Percentiles rank a stretch among this genome's conserved stretches.
Evolutionary conservation across 176 grass and related monocot genomes (phyloP).

Genomic region (Eragrostis curvula): DNA sequence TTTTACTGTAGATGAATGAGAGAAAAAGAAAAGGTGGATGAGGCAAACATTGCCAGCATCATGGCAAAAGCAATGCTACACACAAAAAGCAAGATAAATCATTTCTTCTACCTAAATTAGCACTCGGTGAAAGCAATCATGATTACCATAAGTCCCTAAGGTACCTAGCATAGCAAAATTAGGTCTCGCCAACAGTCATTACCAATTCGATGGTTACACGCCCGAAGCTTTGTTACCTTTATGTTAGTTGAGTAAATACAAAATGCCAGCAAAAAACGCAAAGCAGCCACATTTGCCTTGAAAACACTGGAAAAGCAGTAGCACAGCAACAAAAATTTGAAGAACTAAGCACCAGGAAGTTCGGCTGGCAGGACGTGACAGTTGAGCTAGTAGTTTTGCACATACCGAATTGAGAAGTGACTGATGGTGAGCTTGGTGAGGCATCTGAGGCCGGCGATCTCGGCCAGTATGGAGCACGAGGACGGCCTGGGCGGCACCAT

Average conservation of each 20-base stretch:
- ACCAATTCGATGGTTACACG: not conserved
- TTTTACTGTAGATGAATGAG: not conserved
- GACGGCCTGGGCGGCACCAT: conserved; percentile 76
- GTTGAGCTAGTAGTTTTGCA: not conserved
- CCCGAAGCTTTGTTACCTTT: conserved; percentile 2
- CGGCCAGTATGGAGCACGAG: conserved; percentile 70
- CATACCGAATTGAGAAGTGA: conserved; percentile 85
- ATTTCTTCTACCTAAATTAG: conserved; percentile 7
- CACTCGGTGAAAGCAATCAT: conserved; percentile 14
- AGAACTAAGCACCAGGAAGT: not conserved
- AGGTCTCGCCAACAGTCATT: no score
- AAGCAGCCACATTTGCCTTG: conserved; percentile 1
- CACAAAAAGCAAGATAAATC: not conserved
- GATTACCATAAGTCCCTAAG: conserved; percentile 21
- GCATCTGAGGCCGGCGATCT: conserved; percentile 68
- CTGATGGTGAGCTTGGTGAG: conserved; percentile 85
- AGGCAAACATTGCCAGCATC: not conserved
- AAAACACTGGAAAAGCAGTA: not conserved
- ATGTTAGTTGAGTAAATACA: not conserved
- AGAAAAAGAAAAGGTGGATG: not conserved
- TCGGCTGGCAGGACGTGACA: not conserved
- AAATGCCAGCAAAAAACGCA: not conserved
- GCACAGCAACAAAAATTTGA: not conserved
- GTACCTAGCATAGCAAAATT: not conserved
- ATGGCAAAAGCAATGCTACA: conserved; percentile 6